Conservation (phyloP, 2,329 filamentous ascomycete genomes). For the Gnomoniopsis sp. region DNA sequence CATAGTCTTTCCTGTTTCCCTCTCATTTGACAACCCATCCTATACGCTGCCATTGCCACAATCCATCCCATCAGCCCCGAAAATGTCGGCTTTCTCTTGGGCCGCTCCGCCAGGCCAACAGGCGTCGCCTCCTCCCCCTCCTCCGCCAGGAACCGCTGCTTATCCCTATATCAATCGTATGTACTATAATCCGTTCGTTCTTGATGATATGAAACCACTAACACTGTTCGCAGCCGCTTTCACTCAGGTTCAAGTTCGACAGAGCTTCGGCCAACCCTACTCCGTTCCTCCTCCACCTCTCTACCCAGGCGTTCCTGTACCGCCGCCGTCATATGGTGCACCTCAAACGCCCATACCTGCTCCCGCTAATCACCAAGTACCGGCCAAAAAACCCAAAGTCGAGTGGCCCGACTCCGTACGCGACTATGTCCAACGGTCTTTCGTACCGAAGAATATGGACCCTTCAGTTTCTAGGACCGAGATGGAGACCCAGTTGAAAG, state of each 20-base stretch:
- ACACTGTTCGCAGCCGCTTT: conserved; percentile 48
- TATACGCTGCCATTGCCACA: neutral
- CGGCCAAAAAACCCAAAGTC: conserved; percentile 55
- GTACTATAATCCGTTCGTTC: conserved; percentile 18
- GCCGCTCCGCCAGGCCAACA: conserved; percentile 35
- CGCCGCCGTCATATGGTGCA: conserved; percentile 23
- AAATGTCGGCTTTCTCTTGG: conserved; percentile 24
- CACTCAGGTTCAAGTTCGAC: conserved; percentile 60
- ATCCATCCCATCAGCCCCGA: conserved; percentile 19
- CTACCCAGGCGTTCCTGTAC: conserved; percentile 15
- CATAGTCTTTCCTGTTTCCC: conserved; percentile 3
- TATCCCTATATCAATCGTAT: conserved; percentile 39
- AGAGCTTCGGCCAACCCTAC: conserved; percentile 49
- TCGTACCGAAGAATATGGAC: conserved; percentile 69
- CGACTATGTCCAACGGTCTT: conserved; percentile 84
- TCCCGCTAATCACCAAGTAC: conserved; percentile 26
- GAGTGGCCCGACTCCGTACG: conserved; percentile 82
- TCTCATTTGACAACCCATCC: neutral
- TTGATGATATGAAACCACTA: neutral
- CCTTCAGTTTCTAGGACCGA: conserved; percentile 61
- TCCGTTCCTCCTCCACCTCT: conserved; percentile 30
- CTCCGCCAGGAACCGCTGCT: conserved; percentile 28
- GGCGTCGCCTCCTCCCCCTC: conserved; percentile 27
- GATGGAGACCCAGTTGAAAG: conserved; percentile 80
- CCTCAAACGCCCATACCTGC: conserved; percentile 22